Evolutionary conservation across 2,329 filamentous ascomycete genomes (phyloP), one percentile per base, ranked within the genome.

Genomic region (Peltaster fructicola): DNA sequence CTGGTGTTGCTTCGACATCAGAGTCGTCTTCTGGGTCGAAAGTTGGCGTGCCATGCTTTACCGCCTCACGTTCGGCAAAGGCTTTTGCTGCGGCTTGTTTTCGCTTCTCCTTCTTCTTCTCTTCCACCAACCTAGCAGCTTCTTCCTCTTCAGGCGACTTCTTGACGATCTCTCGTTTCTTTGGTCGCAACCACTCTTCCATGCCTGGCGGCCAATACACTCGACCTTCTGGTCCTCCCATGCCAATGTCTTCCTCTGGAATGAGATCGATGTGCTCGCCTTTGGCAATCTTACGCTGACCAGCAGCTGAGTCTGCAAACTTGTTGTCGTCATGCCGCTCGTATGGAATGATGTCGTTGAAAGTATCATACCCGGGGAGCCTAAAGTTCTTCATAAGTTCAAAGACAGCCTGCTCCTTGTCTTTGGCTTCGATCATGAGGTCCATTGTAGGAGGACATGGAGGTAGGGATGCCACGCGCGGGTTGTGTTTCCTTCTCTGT

Each of bases 351-450:
- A 95, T 57, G 27, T 90, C 71, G 37, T 75, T 76, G 44, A 90
- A 70, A 0, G 53, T 63, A 11, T 88, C 62, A 52, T 72, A 78
- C 0, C 82, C 82, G 0, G 82, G 79, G 1, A 95, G 59, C 40
- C 74, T 82, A 48, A 82, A 91, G 0, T 63, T 82, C 12, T 76
- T 66, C 82, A 93, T 93, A 10, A 95, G 61, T 35, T 91, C 81
- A 40, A 95, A 91, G 0, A 93, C 81, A 0, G 85, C 82, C 50
- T 95, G 85, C 47, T 95, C 85, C 51, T 95, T 95, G 45, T 93
- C 85, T 48, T 95, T 95, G 23, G 85, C 85, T 54, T 95, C 85
- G 31, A 95, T 93, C 85, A 95, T 95, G n/a, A 95, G 59, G 44
- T 93, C 85, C 75, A 90, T 88, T 15, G 76, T 72, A 1, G 68